Evolutionary conservation across 2,329 filamentous ascomycete genomes (phyloP), one percentile per base, ranked within the genome.

Genomic region (Onygenales sp.): DNA sequence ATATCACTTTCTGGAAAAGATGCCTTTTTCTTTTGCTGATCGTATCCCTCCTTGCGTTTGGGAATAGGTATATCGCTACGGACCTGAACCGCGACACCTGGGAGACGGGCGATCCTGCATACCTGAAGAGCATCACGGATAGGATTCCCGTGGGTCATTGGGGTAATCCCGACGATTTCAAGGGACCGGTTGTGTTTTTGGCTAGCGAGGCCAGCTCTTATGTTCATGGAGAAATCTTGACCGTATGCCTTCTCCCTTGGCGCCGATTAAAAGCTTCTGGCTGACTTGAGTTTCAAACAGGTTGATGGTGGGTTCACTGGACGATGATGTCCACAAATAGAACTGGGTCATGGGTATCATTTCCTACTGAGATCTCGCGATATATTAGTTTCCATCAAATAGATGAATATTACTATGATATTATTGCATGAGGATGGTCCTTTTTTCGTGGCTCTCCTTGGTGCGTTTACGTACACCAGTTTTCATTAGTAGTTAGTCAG

Each of bases 181-280:
- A 56, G 40, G 58, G 57, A 0, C 49, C 53, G 13, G 51, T 51
- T 14, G 45, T 58, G 3, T 60, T 56, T 36, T 42, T 60, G 34
- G 56, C 57, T 21, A 60, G 58, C 32, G 50, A 45, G 34, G 58
- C 58, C 3, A 58, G 58, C 42, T 36, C 54, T 33, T 60, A 58
- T 54, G 53, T 60, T 21, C 56, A 39, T 9, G 56, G 59, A 0
- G 87, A 95, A 70, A 76, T 89, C 5, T 49, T 56, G 33, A 52
- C 43, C 32, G 54, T 56, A 53, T 40, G 42, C 4, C 21, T 11
- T 37, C 14, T 9, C 7, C n/a, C 53, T 17, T 37, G 9, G 40
- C 37, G 17, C 44, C 17, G 14, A 45, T 33, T 31, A 17, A 7
- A 11, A 31, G 2, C 9, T 49, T 27, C 21, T n/a, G 8, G 37